These are phyloP conservation scores for Ophiocytium majus DNA, from an alignment of 352 stramenopile genomes.

Conservation along the genomic window DNA sequence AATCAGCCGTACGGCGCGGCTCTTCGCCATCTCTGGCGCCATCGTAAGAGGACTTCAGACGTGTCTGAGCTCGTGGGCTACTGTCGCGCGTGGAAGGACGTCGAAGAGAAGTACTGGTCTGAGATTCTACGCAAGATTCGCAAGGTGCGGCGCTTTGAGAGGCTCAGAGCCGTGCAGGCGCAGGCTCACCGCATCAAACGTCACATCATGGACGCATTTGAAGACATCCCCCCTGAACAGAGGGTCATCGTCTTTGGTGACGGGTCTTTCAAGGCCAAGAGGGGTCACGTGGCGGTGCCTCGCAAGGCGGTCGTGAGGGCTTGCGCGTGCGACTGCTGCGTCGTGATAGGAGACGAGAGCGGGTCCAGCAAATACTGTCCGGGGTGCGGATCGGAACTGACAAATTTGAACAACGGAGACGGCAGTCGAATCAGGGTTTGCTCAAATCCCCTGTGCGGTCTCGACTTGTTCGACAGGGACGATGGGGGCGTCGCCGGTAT, in stretches of 20 bases:
- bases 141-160: background rate
- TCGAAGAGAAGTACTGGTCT: background rate
- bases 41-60: constrained; percentile 15
- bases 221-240: no score
- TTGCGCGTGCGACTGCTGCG: background rate
- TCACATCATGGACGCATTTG: no score
- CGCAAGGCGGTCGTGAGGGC: background rate
- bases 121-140: background rate
- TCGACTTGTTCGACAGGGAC: background rate
- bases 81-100: background rate
- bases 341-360: background rate
- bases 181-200: background rate
- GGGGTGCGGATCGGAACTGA: background rate
- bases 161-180: background rate
- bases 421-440: background rate
- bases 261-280: background rate
- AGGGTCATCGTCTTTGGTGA: background rate
- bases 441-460: background rate
- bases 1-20: background rate
- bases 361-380: background rate
- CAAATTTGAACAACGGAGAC: background rate
- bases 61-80: background rate
- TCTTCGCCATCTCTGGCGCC: background rate
- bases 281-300: background rate
- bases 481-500: background rate